These are phyloP conservation scores for Carex myosuroides DNA, from an alignment of 176 grass and related monocot species.

Conservation along the genomic window DNA sequence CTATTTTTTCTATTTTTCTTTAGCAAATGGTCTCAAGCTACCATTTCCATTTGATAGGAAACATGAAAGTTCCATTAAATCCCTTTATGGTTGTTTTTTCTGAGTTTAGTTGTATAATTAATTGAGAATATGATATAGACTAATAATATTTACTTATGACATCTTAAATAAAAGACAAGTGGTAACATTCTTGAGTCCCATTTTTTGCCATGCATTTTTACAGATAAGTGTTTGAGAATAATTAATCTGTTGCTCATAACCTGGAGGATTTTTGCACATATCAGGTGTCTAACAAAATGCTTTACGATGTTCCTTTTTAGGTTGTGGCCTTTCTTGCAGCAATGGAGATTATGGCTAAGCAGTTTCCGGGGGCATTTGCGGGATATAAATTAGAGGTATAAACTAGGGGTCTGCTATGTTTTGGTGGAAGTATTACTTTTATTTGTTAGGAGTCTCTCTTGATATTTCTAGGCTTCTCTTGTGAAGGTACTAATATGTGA, in stretches of 20 bases:
- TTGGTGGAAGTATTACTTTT: neutral
- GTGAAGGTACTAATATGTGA: neutral
- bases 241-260: neutral
- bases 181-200: neutral
- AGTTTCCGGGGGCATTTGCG: conserved; percentile 90
- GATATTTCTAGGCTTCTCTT: neutral
- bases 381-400: conserved; percentile 78
- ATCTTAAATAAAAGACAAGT: neutral
- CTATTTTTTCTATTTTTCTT: neutral
- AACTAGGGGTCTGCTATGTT: conserved; percentile 7
- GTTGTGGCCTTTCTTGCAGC: conserved; percentile 96
- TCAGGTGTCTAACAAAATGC: neutral
- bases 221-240: neutral
- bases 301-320: conserved; percentile 30
- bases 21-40: neutral
- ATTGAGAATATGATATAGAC: neutral
- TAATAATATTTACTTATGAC: neutral
- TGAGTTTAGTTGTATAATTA: neutral
- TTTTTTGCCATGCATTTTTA: neutral
- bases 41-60: neutral
- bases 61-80: neutral
- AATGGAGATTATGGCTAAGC: conserved; percentile 87
- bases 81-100: neutral
- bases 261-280: neutral
- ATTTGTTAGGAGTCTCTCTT: neutral